These are phyloP conservation scores for Backusella macrospora DNA, from an alignment of 192 early-diverging fungal species.

Conservation along the genomic window DNA sequence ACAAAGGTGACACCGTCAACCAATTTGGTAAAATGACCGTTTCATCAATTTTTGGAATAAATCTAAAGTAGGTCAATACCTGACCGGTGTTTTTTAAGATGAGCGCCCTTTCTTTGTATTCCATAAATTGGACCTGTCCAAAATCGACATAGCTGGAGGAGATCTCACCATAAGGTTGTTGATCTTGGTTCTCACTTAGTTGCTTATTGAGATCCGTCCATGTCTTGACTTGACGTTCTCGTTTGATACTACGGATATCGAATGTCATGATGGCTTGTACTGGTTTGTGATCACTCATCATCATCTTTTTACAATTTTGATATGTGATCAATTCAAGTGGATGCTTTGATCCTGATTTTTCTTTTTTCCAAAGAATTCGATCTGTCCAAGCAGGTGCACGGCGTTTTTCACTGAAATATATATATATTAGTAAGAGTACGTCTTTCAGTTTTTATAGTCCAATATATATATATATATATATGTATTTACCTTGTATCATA, in stretches of 20 bases:
- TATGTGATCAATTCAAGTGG: constrained; percentile 54
- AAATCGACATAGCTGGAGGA: constrained; percentile 66
- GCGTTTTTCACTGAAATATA: constrained; percentile 62
- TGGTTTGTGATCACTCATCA: constrained; percentile 91
- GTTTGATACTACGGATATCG: constrained; percentile 65
- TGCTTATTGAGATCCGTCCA: constrained; percentile 68
- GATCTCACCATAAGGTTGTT: constrained; percentile 72
- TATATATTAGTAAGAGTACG: not conserved
- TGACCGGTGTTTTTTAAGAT: constrained; percentile 74
- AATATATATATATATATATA: not conserved
- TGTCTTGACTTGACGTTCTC: constrained; percentile 55
- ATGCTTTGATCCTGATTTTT: constrained; percentile 13
- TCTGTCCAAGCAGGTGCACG: constrained; percentile 94
- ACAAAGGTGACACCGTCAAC: constrained; percentile 65
- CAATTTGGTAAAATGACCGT: constrained; percentile 66
- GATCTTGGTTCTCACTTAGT: constrained; percentile 79
- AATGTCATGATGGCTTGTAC: constrained; percentile 73
- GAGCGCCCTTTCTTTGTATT: constrained; percentile 53
- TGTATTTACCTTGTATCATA: constrained; percentile 75
- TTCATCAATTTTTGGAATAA: constrained; percentile 71
- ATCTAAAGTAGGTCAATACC: constrained; percentile 73
- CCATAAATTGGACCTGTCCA: constrained; percentile 64
- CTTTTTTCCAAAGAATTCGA: constrained; percentile 83
- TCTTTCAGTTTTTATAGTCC: not conserved
- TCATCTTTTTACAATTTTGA: constrained; percentile 62